These are phyloP conservation scores for Casuarina glauca DNA, from an alignment of 306 rosid species.

Conservation along the genomic window DNA sequence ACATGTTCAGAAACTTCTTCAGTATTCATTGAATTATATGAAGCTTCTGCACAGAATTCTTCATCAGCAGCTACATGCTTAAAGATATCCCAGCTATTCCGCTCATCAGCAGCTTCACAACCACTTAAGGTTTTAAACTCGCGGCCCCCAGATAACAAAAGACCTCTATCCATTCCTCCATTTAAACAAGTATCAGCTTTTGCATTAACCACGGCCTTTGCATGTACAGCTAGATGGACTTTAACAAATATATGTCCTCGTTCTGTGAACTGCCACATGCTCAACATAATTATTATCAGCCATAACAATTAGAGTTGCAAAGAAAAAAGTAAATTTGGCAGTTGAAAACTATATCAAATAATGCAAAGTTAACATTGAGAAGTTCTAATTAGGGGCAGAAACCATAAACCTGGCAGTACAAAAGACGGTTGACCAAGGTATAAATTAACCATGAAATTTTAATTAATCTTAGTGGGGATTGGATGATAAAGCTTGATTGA, in stretches of 20 bases:
- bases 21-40: slow-evolving; percentile 31
- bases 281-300: slow-evolving; percentile 24
- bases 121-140: slow-evolving; percentile 83
- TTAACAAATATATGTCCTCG: slow-evolving; percentile 91
- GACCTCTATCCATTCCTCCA: slow-evolving; percentile 57
- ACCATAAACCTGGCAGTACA: slow-evolving; percentile 10
- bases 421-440: slow-evolving; percentile 4
- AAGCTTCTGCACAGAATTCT: slow-evolving; percentile 50
- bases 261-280: slow-evolving; percentile 83
- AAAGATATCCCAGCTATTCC: slow-evolving; percentile 80
- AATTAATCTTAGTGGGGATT: not conserved
- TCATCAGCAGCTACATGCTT: slow-evolving; percentile 68
- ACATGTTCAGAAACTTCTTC: slow-evolving; percentile 59
- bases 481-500: slow-evolving; percentile 6
- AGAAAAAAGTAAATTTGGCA: slow-evolving; percentile 4
- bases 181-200: slow-evolving; percentile 49
- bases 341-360: slow-evolving; percentile 8
- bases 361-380: not conserved
- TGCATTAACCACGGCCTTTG: slow-evolving; percentile 44
- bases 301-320: slow-evolving; percentile 15
- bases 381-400: not conserved
- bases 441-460: not conserved
- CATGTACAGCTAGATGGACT: slow-evolving; percentile 71
- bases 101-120: slow-evolving; percentile 84
- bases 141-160: slow-evolving; percentile 41